phyloP scores from a whole-genome alignment of 257 asterid genomes.

The Ballota nigra region DNA sequence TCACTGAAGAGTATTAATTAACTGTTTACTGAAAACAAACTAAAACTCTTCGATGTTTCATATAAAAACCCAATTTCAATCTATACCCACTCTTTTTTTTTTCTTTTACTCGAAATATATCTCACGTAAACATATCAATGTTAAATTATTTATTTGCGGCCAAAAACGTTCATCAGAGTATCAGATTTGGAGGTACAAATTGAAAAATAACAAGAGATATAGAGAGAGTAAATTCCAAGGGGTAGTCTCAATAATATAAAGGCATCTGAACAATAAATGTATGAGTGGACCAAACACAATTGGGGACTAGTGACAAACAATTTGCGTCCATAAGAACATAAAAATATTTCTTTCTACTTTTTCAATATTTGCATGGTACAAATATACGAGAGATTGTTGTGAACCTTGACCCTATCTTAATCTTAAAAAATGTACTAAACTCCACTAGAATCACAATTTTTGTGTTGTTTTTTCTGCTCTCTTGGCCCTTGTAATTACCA shows the following conservation, averaged over 20 bases:
- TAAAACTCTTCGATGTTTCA: too few species aligned
- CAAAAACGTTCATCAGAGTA: neutral
- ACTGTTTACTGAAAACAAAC: too few species aligned
- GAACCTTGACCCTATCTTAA: slow-evolving; percentile 25
- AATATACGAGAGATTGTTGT: neutral
- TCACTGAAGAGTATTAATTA: too few species aligned
- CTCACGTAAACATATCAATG: too few species aligned
- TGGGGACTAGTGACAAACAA: slow-evolving; percentile 32
- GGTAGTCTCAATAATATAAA: slow-evolving; percentile 22
- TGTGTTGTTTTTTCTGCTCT: neutral
- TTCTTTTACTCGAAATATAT: too few species aligned
- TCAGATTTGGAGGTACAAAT: neutral
- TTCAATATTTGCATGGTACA: neutral
- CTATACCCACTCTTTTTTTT: too few species aligned
- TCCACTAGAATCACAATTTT: neutral
- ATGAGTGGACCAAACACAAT: slow-evolving; percentile 38
- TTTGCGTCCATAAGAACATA: slow-evolving; percentile 29
- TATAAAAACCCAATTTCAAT: too few species aligned
- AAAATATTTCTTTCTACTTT: neutral
- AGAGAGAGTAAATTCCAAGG: neutral
- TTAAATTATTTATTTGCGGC: neutral
- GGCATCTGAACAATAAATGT: slow-evolving; percentile 36
- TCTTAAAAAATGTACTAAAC: slow-evolving; percentile 12
- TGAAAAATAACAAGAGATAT: slow-evolving; percentile 18
- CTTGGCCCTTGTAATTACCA: neutral